Evolutionary conservation across 2,329 filamentous ascomycete species (phyloP), one percentile per base, ranked within the genome.

Genomic region (Phaeosphaeriaceae sp.): DNA sequence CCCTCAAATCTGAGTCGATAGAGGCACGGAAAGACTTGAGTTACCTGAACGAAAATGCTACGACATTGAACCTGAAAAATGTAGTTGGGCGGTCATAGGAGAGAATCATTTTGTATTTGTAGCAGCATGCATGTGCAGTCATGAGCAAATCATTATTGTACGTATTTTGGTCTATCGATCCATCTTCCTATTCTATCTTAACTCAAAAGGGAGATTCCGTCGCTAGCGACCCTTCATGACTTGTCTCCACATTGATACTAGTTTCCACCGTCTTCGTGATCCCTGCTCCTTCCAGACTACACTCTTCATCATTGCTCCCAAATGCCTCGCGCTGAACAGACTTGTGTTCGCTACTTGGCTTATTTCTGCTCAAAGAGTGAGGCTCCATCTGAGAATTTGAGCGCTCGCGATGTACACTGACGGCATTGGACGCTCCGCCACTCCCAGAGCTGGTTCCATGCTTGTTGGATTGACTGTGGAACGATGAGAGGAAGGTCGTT

Each of bases 251-350:
- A 13, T 49, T 20, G 10, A 33, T 19, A 20, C 10, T 49, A 20
- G 47, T 49, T 20, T 65, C 57, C 2, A 60, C 48, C 2, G 62
- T 65, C 48, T 57, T 60, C 24, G 40, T 65, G 41, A 65, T 65
- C 20, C 55, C 57, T n/a, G 47, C 44, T 1, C 10, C 22, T n/a
- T 46, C 41, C 2, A 67, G 25, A 33, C 63, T 63, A n/a, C 31
- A 53, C 20, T 67, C 56, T 25, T 61, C 60, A 45, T 58, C 65
- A 27, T 52, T 57, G 42, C 54, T 61, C 10, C 54, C 45, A 10
- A 54, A 53, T 25, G 24, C 47, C 15, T 42, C 48, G 10, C 42
- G 47, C 1, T 41, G 27, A 4, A 19, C 13, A 33, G 19, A 49
- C 15, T 13, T 15, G 9, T 49, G 7, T 7, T 49, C 50, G n/a